These are phyloP conservation scores for Hyparrhenia diplandra DNA, from an alignment of 176 grass and related monocot genomes.

Conservation along the genomic window DNA sequence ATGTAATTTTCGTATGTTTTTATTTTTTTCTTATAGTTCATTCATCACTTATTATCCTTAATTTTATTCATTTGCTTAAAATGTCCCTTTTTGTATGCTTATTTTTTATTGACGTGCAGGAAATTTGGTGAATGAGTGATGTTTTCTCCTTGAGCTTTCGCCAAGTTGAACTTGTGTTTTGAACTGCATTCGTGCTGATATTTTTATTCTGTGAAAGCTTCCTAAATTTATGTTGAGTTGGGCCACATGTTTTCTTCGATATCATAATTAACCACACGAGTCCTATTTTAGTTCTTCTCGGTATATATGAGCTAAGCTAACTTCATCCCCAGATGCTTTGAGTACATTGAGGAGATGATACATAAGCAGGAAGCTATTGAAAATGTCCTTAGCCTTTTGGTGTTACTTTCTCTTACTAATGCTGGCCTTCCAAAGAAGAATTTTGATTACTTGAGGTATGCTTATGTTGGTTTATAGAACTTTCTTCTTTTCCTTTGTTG, in stretches of 20 bases:
- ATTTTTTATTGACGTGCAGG: neutral
- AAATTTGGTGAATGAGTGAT: neutral
- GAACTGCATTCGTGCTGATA: neutral
- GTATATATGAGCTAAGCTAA: constrained; percentile 8
- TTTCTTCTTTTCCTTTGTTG: neutral
- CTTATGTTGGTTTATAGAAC: constrained; percentile 16
- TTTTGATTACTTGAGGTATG: constrained; percentile 89
- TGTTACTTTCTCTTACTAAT: constrained; percentile 94
- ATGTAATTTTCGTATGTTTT: neutral
- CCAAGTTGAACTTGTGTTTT: neutral
- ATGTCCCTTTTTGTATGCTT: neutral
- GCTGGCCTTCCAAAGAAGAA: constrained; percentile 82
- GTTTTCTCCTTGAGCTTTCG: neutral
- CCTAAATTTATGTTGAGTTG: neutral
- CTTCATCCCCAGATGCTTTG: constrained; percentile 66
- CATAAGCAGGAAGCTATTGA: constrained; percentile 92
- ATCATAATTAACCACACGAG: neutral
- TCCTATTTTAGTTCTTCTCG: neutral
- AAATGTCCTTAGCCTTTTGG: constrained; percentile 78
- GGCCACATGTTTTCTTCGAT: neutral
- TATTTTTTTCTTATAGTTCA: too few species aligned
- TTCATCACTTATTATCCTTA: too few species aligned
- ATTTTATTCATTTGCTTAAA: constrained; percentile 1
- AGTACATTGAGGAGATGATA: constrained; percentile 98
- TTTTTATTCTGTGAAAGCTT: neutral